Evolutionary conservation across 2,329 filamentous ascomycete species (phyloP), one percentile per base, ranked within the genome.

Genomic region (Knoxdaviesia proteae): DNA sequence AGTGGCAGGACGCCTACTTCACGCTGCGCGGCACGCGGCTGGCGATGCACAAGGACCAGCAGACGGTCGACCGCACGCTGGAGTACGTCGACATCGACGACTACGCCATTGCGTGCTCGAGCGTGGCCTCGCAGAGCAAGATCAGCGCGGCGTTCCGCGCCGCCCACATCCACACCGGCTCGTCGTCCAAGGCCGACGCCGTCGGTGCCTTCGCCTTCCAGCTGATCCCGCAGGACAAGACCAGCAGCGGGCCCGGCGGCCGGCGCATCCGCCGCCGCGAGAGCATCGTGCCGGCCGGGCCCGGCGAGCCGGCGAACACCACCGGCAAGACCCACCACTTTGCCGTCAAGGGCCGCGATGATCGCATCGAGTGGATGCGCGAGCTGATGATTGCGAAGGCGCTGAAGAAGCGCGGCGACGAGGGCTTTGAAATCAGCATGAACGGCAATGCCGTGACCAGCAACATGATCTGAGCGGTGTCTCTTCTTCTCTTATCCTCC

Each of bases 281-380:
- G 51, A 71, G 67, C 53, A 58, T 54, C 45, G 49, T 64, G 53
- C 61, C 56, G 39, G 58, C 51, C 6, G 47, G 52, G 44, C 55
- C 58, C 33, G 50, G 55, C 33, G 67, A 68, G 35, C 64, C 67
- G 31, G 62, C 61, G 48, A 76, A 77, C 46, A 73, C 71, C 44
- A 75, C 71, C 7, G 75, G 74, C 52, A 94, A 94, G 68, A 81
- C 83, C 38, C 88, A 96, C 54, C 84, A 96, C 57, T 96, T 96
- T 56, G 84, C 88, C 0, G 88, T 94, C 51, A 80, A 80, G 61
- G 75, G 69, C 52, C 73, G 86, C 9, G 84, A 94, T 54, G 83
- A 94, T 56, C 73, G 88, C 47, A 94, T 96, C 53, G 88, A 94
- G 57, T 98, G 90, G 90, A 92, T 92, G 84, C 70, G 84, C 43